Conservation (phyloP, 2,329 filamentous ascomycete species). For the Xylariales sp. region DNA sequence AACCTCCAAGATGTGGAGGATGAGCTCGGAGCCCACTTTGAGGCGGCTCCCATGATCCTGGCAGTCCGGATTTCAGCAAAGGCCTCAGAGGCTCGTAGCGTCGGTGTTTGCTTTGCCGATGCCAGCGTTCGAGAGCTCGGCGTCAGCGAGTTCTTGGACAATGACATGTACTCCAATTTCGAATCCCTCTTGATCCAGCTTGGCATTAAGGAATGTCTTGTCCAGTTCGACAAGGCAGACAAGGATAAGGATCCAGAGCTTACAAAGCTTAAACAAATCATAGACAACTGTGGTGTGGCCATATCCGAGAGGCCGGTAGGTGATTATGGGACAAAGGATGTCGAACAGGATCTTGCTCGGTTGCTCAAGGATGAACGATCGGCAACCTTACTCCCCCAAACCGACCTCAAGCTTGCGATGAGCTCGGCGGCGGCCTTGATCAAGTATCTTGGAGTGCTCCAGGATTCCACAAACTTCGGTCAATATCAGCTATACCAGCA, state of each 20-base stretch:
- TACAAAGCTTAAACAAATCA: conserved; percentile 80
- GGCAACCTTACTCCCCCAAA: conserved; percentile 74
- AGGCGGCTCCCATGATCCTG: conserved; percentile 89
- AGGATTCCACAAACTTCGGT: conserved; percentile 91
- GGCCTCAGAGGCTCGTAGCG: conserved; percentile 75
- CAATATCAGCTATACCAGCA: conserved; percentile 98
- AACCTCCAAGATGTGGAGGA: conserved; percentile 97
- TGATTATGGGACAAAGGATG: conserved; percentile 86
- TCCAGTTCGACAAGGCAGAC: conserved; percentile 73
- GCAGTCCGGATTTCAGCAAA: conserved; percentile 92
- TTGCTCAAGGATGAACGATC: conserved; percentile 83
- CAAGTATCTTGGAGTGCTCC: conserved; percentile 87
- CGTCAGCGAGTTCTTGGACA: conserved; percentile 98
- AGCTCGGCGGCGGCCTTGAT: conserved; percentile 89
- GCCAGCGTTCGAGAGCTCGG: conserved; percentile 93
- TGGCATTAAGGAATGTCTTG: conserved; percentile 86
- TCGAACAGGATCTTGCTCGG: conserved; percentile 88
- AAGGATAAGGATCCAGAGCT: conserved; percentile 89
- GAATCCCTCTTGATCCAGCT: conserved; percentile 95
- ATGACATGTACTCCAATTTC: conserved; percentile 96
- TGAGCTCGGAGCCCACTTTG: conserved; percentile 80
- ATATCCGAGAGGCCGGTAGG: conserved; percentile 71
- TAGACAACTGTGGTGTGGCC: conserved; percentile 87
- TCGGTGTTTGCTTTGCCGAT: conserved; percentile 97
- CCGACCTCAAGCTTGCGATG: conserved; percentile 94